A percentile compares a stretch with the other conserved stretches of the same genome.
Conservation (phyloP, 2,329 filamentous ascomycete species). For the Grosmannia clavigera region DNA sequence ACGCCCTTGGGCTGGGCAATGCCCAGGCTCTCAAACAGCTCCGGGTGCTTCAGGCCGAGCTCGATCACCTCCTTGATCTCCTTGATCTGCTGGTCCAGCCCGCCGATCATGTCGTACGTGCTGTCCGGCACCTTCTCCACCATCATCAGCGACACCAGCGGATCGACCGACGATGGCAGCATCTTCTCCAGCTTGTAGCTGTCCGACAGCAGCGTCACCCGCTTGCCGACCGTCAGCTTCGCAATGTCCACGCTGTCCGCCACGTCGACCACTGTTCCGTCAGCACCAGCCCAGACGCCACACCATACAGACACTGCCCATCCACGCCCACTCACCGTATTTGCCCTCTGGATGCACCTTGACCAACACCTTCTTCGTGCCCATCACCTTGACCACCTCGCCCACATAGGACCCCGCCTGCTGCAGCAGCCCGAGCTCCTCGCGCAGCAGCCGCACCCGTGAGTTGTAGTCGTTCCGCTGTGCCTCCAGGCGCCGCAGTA, state of each 20-base stretch:
- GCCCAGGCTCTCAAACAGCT: conserved; percentile 96
- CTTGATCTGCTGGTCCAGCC: conserved; percentile 97
- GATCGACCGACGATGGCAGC: conserved; percentile 93
- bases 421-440: conserved; percentile 90
- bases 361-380: conserved; percentile 96
- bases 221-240: conserved; percentile 95
- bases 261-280: conserved; percentile 72
- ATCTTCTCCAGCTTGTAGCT: conserved; percentile 99
- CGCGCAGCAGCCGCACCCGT: conserved; percentile 80
- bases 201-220: conserved; percentile 90
- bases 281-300: conserved; percentile 7
- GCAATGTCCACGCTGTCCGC: conserved; percentile 85
- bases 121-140: conserved; percentile 99
- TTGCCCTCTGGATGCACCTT: conserved; percentile 99
- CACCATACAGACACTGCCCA: too few relatives aligned
- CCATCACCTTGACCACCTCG: conserved; percentile 99
- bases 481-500: conserved; percentile 86
- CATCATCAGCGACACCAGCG: conserved; percentile 99
- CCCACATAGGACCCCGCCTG: conserved; percentile 97
- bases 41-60: conserved; percentile 93
- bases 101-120: conserved; percentile 99
- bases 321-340: conserved; percentile 57
- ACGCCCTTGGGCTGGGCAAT: conserved; percentile 98
- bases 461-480: conserved; percentile 99
- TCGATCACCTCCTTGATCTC: conserved; percentile 99